Evolutionary conservation across 805 yeast species (phyloP).

Genomic region (Cyberlindnera euphorbiae): DNA sequence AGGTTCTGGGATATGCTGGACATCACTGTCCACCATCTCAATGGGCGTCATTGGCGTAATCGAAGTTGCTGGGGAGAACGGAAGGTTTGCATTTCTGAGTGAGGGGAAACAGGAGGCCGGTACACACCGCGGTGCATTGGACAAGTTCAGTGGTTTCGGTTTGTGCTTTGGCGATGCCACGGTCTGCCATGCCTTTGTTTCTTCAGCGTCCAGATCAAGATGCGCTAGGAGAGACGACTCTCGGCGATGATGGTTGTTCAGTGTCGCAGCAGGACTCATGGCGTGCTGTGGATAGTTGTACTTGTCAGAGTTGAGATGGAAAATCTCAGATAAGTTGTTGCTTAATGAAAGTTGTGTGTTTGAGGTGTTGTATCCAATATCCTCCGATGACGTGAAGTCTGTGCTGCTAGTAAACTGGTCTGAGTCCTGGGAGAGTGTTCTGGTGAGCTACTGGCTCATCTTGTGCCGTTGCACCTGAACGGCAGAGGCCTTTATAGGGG

Average conservation of each 20-base stretch:
- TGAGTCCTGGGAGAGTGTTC: no score
- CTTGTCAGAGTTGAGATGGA: neutral
- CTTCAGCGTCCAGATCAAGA: conserved; percentile 12
- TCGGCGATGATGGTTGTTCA: conserved; percentile 10
- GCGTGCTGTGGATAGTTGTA: neutral
- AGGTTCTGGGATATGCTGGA: conserved; percentile 7
- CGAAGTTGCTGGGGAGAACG: conserved; percentile 6
- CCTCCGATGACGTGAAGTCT: no score
- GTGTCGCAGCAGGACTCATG: neutral
- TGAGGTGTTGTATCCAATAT: no score
- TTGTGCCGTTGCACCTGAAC: no score
- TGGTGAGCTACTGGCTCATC: no score
- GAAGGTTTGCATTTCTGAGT: conserved; percentile 10
- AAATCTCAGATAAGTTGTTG: neutral
- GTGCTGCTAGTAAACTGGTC: no score
- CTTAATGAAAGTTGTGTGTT: no score
- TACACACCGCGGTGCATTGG: conserved; percentile 5
- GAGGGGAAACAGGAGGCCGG: conserved; percentile 19
- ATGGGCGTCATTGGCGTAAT: no score
- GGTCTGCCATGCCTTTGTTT: conserved; percentile 12
- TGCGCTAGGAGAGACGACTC: conserved; percentile 13
- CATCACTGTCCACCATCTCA: conserved; percentile 5
- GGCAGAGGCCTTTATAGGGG: no score
- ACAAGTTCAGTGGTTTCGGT: neutral
- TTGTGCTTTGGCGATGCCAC: conserved; percentile 6